phyloP scores from a whole-genome alignment of 2,329 filamentous ascomycete species.

The Plenodomus biglobosus region DNA sequence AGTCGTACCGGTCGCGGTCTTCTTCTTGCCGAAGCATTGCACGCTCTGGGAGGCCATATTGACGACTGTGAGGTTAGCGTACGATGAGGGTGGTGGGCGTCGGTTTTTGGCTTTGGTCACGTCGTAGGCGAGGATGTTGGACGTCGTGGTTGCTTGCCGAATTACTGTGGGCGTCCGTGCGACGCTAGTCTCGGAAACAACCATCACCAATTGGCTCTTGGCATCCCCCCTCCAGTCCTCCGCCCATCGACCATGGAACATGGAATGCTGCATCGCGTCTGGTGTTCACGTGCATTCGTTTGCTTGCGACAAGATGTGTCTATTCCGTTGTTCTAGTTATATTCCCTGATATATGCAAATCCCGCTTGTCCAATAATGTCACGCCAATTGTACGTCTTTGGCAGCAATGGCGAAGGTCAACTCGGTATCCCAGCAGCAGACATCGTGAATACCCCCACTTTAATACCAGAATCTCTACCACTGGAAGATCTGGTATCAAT shows the following conservation, averaged over 20 bases:
- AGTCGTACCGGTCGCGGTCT: conserved; percentile 53
- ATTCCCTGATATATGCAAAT: neutral
- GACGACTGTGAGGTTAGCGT: conserved; percentile 42
- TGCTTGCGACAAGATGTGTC: neutral
- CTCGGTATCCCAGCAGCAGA: conserved; percentile 53
- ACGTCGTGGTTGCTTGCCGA: conserved; percentile 15
- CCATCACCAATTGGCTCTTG: conserved; percentile 10
- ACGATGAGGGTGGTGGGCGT: conserved; percentile 34
- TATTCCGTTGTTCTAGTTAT: neutral
- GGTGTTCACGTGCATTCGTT: too few relatives aligned
- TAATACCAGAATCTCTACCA: conserved; percentile 4
- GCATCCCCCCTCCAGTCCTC: neutral
- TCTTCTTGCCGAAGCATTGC: conserved; percentile 97
- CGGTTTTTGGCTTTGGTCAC: conserved; percentile 21
- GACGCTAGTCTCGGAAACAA: conserved; percentile 11
- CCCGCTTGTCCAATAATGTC: conserved; percentile 10
- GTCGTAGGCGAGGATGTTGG: conserved; percentile 26
- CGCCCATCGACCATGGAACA: neutral
- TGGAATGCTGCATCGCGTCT: too few relatives aligned
- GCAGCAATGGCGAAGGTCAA: conserved; percentile 57
- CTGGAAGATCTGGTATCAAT: conserved; percentile 39
- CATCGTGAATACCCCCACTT: conserved; percentile 27
- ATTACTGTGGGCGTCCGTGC: conserved; percentile 25
- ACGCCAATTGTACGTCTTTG: conserved; percentile 48
- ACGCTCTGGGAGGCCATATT: conserved; percentile 51